phyloP scores from a whole-genome alignment of 1,284 basidiomycete genomes.

The Pyrrhoderma noxium region DNA sequence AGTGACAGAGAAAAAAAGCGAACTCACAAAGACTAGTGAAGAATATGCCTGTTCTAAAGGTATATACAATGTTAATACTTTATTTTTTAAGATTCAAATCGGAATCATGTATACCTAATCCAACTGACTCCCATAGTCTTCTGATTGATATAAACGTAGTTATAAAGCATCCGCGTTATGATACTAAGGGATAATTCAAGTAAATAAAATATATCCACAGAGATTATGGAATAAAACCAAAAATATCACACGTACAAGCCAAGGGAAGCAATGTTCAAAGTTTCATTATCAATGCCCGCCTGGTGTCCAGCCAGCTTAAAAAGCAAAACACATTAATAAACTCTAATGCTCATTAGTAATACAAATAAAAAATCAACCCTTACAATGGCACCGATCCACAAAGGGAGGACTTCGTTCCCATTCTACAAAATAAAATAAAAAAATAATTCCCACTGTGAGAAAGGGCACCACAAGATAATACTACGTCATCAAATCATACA shows the following conservation, averaged over 20 bases:
- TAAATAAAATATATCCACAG: background rate
- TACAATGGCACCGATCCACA: conserved; percentile 22
- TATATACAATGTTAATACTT: no score
- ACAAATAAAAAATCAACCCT: background rate
- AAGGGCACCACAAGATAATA: background rate
- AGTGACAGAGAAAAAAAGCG: background rate
- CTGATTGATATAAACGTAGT: conserved; percentile 22
- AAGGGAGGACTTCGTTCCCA: conserved; percentile 21
- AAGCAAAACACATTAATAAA: background rate
- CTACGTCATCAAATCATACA: background rate
- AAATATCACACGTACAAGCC: conserved; percentile 15
- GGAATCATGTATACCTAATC: conserved; percentile 1
- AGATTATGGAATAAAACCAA: no score
- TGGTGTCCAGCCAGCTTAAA: conserved; percentile 20
- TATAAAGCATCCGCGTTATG: conserved; percentile 17
- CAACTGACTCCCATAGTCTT: conserved; percentile 10
- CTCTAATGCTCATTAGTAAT: background rate
- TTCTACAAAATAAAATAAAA: conserved; percentile 15
- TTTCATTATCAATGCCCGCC: conserved; percentile 19
- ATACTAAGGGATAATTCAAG: conserved; percentile 11
- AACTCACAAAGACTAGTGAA: conserved; percentile 15
- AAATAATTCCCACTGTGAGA: background rate
- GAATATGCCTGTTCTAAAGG: conserved; percentile 8
- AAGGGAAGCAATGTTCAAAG: conserved; percentile 19
- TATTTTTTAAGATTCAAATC: no score